Conservation (phyloP, 2,329 filamentous ascomycete genomes). For the Celoporthe dispersa region DNA sequence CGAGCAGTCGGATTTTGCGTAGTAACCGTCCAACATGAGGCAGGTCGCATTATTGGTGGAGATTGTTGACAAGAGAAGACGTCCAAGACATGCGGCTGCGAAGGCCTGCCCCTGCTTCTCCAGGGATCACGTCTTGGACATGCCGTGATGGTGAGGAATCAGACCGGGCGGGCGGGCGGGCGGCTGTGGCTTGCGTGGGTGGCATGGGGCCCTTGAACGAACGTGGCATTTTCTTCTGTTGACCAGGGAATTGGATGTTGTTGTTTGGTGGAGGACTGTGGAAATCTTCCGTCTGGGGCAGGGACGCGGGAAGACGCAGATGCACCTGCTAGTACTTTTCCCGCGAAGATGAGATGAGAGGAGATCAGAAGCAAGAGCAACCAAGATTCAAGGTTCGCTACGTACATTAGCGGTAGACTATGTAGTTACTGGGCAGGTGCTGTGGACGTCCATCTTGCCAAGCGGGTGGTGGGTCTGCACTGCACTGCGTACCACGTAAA, state of each 20-base stretch:
- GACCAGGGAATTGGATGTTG: background rate
- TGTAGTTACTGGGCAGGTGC: background rate
- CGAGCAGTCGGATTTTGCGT: background rate
- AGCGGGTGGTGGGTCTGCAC: background rate
- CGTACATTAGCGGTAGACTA: background rate
- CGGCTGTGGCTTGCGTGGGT: background rate
- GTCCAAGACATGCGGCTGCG: background rate
- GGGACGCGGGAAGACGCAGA: background rate
- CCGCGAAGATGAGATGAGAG: background rate
- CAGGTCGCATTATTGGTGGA: slow-evolving; percentile 8
- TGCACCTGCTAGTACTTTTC: background rate
- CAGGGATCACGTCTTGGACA: background rate
- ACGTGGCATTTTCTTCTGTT: background rate
- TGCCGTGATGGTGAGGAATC: background rate
- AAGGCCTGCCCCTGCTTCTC: background rate
- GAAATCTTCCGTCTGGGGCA: background rate
- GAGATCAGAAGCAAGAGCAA: background rate
- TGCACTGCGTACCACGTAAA: background rate
- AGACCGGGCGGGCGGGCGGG: too few relatives aligned
- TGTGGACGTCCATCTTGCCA: background rate
- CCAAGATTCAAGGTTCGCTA: background rate
- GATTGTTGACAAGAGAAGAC: background rate
- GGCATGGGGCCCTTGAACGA: background rate
- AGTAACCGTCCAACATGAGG: background rate
- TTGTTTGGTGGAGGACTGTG: background rate